These are phyloP conservation scores for Bryoglossum gracile DNA, from an alignment of 495 filamentous ascomycete genomes.

Conservation along the genomic window DNA sequence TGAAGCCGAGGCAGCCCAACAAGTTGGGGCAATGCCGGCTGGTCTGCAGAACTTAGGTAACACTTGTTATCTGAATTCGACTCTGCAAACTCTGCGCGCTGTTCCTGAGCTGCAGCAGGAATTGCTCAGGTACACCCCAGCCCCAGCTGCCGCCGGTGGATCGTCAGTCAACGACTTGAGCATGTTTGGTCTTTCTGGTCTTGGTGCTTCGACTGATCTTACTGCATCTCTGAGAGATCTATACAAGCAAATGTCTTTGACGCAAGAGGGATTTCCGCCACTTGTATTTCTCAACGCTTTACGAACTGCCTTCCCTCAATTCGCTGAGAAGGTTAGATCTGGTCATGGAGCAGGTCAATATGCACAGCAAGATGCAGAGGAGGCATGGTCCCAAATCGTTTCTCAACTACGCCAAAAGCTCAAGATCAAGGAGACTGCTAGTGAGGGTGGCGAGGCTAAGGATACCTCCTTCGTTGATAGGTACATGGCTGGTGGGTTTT, in stretches of 20 bases:
- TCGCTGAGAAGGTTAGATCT: slow-evolving; percentile 75
- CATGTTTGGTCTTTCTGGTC: slow-evolving; percentile 32
- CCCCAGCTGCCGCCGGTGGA: slow-evolving; percentile 21
- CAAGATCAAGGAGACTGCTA: slow-evolving; percentile 46
- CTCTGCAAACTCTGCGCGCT: slow-evolving; percentile 77
- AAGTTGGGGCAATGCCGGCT: slow-evolving; percentile 77
- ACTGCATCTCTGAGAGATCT: slow-evolving; percentile 75
- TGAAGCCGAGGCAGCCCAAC: slow-evolving; percentile 79
- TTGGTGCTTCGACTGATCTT: slow-evolving; percentile 62
- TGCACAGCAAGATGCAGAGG: slow-evolving; percentile 95
- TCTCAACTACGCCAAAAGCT: slow-evolving; percentile 77
- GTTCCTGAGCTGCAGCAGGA: slow-evolving; percentile 89
- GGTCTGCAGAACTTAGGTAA: slow-evolving; percentile 92
- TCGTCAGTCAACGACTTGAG: slow-evolving; percentile 26
- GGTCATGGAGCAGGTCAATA: slow-evolving; percentile 79
- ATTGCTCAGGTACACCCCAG: slow-evolving; percentile 58
- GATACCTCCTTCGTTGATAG: slow-evolving; percentile 77
- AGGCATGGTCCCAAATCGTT: slow-evolving; percentile 95
- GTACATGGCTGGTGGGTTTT: slow-evolving; percentile 77
- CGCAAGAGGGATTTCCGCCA: slow-evolving; percentile 81
- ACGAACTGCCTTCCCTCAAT: slow-evolving; percentile 81
- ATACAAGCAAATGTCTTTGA: slow-evolving; percentile 89
- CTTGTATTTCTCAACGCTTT: slow-evolving; percentile 79
- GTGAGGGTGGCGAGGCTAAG: slow-evolving; percentile 29
- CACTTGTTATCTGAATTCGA: slow-evolving; percentile 97